Conservation (phyloP, 805 yeast genomes). For the Ogataea neopini region DNA sequence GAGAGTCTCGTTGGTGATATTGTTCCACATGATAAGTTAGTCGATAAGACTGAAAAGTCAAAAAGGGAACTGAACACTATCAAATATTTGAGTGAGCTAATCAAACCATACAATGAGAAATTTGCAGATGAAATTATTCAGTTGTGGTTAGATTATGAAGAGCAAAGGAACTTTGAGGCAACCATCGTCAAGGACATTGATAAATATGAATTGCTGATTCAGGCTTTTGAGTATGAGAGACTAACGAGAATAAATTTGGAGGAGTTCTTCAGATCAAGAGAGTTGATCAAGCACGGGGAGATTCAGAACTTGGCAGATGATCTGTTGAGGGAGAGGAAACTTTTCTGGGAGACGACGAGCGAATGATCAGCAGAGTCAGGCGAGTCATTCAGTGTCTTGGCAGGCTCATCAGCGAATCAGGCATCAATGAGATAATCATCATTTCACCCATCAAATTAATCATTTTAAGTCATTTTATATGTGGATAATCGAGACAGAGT, state of each 20-base stretch:
- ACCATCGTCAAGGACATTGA: conserved; percentile 91
- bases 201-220: conserved; percentile 82
- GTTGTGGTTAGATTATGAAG: conserved; percentile 88
- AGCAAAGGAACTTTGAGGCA: conserved; percentile 78
- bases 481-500: no score
- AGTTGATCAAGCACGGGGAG: conserved; percentile 68
- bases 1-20: conserved; percentile 94
- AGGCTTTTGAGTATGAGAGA: conserved; percentile 83
- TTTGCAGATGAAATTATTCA: conserved; percentile 67
- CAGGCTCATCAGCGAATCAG: no score
- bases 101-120: conserved; percentile 60
- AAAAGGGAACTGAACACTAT: conserved; percentile 77
- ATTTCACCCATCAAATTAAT: no score
- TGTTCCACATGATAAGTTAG: conserved; percentile 69
- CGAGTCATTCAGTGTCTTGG: not conserved
- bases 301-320: conserved; percentile 69
- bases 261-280: conserved; percentile 67
- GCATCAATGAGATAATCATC: no score
- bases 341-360: conserved; percentile 35
- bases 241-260: conserved; percentile 58
- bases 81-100: conserved; percentile 57
- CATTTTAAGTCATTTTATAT: no score
- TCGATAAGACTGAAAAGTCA: conserved; percentile 80
- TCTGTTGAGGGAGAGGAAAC: conserved; percentile 46
- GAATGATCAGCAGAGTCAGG: no score